Evolutionary conservation across 345 rosid species (phyloP).

Genomic region (Boechera divaricarpa): DNA sequence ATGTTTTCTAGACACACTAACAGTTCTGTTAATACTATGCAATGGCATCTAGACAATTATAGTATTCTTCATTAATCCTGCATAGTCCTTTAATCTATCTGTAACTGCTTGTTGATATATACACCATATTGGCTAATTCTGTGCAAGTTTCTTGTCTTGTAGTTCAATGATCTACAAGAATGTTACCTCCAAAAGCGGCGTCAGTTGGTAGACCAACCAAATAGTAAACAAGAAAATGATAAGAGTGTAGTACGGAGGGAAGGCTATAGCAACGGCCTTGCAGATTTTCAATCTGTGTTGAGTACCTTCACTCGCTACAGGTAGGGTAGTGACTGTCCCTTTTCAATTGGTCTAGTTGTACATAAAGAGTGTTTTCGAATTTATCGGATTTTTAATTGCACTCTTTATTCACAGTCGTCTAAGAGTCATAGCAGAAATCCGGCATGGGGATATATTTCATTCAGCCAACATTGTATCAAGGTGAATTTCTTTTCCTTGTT

Average conservation of each 20-base stretch:
- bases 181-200: conserved; percentile 97
- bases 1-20: neutral
- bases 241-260: conserved; percentile 70
- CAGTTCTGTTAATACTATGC: neutral
- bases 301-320: conserved; percentile 90
- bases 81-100: neutral
- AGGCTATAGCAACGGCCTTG: conserved; percentile 86
- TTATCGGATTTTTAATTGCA: conserved; percentile 28
- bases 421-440: conserved; percentile 93
- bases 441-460: conserved; percentile 96
- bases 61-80: neutral
- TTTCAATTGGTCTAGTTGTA: conserved; percentile 14
- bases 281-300: conserved; percentile 86
- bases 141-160: conserved; percentile 36
- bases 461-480: conserved; percentile 98
- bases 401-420: conserved; percentile 63
- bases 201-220: conserved; percentile 66
- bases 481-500: conserved; percentile 49
- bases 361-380: neutral
- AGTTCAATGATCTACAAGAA: conserved; percentile 94
- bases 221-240: conserved; percentile 63
- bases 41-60: neutral
- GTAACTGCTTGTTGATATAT: conserved; percentile 23
- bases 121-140: conserved; percentile 28
- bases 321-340: conserved; percentile 46